phyloP scores from a whole-genome alignment of 495 filamentous ascomycete species.

The Penicillium pancosmium region DNA sequence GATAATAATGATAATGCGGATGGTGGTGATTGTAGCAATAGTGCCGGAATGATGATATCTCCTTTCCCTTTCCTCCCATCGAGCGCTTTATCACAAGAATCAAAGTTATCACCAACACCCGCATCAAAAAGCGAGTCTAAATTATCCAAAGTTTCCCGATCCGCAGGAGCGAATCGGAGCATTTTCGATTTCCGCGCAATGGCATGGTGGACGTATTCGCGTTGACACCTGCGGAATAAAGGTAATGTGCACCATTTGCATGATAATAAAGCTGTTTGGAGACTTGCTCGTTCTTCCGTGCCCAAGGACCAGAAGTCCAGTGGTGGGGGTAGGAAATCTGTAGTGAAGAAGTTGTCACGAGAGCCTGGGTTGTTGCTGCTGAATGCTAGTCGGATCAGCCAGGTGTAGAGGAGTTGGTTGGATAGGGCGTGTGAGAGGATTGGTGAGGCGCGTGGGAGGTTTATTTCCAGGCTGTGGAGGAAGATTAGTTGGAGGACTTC shows the following conservation, averaged over 20 bases:
- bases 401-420: constrained; percentile 41
- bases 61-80: constrained; percentile 31
- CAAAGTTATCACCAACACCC: constrained; percentile 4
- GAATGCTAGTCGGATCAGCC: constrained; percentile 48
- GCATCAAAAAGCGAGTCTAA: constrained; percentile 25
- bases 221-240: constrained; percentile 44
- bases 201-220: constrained; percentile 39
- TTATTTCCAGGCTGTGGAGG: constrained; percentile 51
- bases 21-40: no score
- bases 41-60: constrained; percentile 32
- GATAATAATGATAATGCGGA: no score
- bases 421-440: constrained; percentile 37
- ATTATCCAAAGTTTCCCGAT: constrained; percentile 19
- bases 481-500: constrained; percentile 58
- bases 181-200: constrained; percentile 30
- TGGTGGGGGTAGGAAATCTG: constrained; percentile 41
- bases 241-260: constrained; percentile 51
- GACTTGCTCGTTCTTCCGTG: constrained; percentile 22
- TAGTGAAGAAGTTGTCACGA: constrained; percentile 33
- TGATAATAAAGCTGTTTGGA: constrained; percentile 40
- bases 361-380: constrained; percentile 39
- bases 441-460: constrained; percentile 50
- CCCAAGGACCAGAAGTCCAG: constrained; percentile 35
- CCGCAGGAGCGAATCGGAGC: constrained; percentile 29
- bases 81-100: constrained; percentile 18